Evolutionary conservation across 345 rosid genomes (phyloP).

Genomic region (Euphorbia peplus): DNA sequence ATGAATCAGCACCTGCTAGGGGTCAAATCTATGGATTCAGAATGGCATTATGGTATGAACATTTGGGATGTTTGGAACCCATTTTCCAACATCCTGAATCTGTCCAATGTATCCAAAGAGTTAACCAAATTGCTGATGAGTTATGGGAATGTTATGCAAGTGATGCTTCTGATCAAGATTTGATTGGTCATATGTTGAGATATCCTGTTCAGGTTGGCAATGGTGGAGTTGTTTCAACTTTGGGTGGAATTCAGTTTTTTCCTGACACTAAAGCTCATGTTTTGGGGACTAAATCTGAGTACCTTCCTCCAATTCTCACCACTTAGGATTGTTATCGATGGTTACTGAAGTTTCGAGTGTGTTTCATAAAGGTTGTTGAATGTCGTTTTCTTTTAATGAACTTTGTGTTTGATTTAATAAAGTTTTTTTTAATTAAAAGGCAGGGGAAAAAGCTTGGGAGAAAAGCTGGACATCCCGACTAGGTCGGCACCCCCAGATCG

Average conservation of each 20-base stretch:
- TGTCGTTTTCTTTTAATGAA: no score
- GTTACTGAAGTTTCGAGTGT: no score
- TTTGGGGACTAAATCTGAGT: constrained; percentile 44
- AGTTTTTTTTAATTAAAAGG: no score
- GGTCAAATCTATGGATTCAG: constrained; percentile 62
- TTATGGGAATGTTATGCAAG: constrained; percentile 47
- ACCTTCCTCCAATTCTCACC: constrained; percentile 62
- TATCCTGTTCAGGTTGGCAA: constrained; percentile 54
- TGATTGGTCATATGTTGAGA: constrained; percentile 47
- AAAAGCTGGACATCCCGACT: no score
- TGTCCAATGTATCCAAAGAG: constrained; percentile 27
- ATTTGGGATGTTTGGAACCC: constrained; percentile 21
- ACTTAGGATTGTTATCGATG: no score
- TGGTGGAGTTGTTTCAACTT: constrained; percentile 37
- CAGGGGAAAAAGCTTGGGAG: no score
- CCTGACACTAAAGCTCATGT: constrained; percentile 74
- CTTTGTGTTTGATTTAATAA: not conserved
- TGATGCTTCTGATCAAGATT: constrained; percentile 23
- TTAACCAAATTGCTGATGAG: constrained; percentile 37
- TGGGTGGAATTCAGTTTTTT: constrained; percentile 37
- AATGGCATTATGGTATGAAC: constrained; percentile 70
- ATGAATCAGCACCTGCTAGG: constrained; percentile 9
- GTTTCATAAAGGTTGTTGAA: not conserved
- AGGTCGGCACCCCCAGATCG: no score
- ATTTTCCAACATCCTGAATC: constrained; percentile 37